Conservation (phyloP, 2,329 filamentous ascomycete genomes). For the Epichloe scottii region DNA sequence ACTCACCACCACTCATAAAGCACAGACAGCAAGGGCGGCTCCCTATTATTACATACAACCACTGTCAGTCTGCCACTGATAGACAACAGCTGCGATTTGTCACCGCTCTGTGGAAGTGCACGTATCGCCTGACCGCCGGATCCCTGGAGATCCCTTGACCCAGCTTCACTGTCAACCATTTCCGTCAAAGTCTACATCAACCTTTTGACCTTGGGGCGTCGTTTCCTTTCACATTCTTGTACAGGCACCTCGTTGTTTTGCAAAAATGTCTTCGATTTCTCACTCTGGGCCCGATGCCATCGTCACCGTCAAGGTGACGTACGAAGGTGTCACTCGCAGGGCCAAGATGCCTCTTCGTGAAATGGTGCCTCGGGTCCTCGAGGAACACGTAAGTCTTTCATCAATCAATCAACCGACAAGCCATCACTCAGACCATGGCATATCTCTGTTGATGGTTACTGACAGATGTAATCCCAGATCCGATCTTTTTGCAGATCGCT, state of each 20-base stretch:
- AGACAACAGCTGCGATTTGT: neutral
- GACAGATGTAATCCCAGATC: slow-evolving; percentile 14
- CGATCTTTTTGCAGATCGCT: slow-evolving; percentile 24
- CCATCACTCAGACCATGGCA: neutral
- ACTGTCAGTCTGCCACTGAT: neutral
- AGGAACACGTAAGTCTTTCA: slow-evolving; percentile 61
- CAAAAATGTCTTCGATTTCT: slow-evolving; percentile 17
- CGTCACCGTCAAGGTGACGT: slow-evolving; percentile 76
- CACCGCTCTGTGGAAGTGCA: slow-evolving; percentile 1
- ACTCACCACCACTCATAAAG: neutral
- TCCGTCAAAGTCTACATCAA: neutral
- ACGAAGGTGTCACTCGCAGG: slow-evolving; percentile 63
- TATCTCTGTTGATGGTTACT: neutral
- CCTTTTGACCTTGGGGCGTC: neutral
- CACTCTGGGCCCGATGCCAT: slow-evolving; percentile 16
- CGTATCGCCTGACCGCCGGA: neutral
- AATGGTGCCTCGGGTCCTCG: slow-evolving; percentile 60
- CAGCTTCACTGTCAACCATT: neutral
- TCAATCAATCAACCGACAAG: neutral
- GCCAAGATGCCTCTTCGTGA: slow-evolving; percentile 86
- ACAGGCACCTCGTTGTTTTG: neutral
- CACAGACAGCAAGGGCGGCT: neutral
- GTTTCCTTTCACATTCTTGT: neutral
- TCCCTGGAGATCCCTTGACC: neutral
- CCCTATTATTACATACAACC: too few relatives aligned